Evolutionary conservation across 1,284 basidiomycete species (phyloP), one percentile per base, ranked within the genome.

Genomic region (Trichosporon coremiiforme): DNA sequence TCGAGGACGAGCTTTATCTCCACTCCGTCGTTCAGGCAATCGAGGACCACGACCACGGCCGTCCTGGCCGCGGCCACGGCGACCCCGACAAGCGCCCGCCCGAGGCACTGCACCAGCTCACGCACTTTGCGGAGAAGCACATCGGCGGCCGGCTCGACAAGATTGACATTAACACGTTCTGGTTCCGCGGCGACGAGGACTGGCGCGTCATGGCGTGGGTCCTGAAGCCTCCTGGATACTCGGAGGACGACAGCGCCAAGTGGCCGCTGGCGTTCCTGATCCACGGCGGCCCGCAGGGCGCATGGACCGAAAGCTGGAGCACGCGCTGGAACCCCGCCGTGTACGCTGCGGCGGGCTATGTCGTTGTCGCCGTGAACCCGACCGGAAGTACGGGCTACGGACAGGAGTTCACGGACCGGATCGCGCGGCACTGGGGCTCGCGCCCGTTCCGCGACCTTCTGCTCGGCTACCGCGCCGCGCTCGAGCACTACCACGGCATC

Each of bases 321-420:
- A 92, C 89, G 38, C 85, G 93, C 64, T 97, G 94, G 93, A 96
- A 96, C 82, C 90, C 89, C 0, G 91, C 93, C 75, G 66, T 84
- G 2, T 85, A 78, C 66, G 84, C 84, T 1, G 72, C 77, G 2
- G 74, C 78, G 65, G 86, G 94, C 0, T 96, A 95, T 81, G 89
- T 95, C 75, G 88, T 89, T 15, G 86, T 95, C 35, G 87, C 90
- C 22, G 90, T 95, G 75, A 97, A 97, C 79, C 93, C 93, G 2
- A 94, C 93, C 1, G 94, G 93, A 5, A 92, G 90, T 55, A 94
- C 93, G 1, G 90, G 91, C 0, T 95, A 94, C 75, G 93, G 93
- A 2, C 93, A 94, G 87, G 92, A 90, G 25, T 89, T 97, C 70
- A 92, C 90, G 22, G 91, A 95, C 79, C 89, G 88, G 31, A 85